A percentile compares a stretch with the other conserved stretches of the same genome.
Conservation (phyloP, 2,329 filamentous ascomycete species). For the Coniella vitis region DNA sequence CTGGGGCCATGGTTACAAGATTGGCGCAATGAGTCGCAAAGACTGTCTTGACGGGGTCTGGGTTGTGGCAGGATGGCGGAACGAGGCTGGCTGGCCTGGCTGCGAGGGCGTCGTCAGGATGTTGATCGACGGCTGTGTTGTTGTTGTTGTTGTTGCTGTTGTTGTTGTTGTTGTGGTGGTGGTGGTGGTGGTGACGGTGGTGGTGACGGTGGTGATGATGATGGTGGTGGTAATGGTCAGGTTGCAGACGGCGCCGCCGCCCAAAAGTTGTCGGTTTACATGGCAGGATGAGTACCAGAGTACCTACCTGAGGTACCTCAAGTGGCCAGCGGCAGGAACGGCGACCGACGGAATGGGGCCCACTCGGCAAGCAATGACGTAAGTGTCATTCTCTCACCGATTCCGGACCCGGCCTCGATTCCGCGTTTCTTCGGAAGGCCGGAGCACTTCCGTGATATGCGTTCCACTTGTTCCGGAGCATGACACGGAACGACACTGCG, state of each 20-base stretch:
- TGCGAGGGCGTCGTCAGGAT: too few relatives aligned
- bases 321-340: background rate
- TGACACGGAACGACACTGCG: too few relatives aligned
- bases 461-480: background rate
- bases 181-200: background rate
- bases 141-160: background rate
- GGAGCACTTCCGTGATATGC: background rate
- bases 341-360: background rate
- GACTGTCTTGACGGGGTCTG: too few relatives aligned
- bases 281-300: too few relatives aligned
- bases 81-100: too few relatives aligned
- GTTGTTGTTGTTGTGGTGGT: background rate
- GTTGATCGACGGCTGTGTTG: too few relatives aligned
- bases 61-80: too few relatives aligned
- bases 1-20: constrained; percentile 62
- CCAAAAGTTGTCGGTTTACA: too few relatives aligned
- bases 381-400: too few relatives aligned
- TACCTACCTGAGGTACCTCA: background rate
- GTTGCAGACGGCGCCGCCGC: background rate
- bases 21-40: background rate
- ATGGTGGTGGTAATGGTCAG: background rate
- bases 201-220: background rate
- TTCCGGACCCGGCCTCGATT: background rate
- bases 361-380: background rate
- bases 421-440: background rate